Conservation (phyloP, 768 basidiomycete genomes). For the Lactifluus subvellereus region DNA sequence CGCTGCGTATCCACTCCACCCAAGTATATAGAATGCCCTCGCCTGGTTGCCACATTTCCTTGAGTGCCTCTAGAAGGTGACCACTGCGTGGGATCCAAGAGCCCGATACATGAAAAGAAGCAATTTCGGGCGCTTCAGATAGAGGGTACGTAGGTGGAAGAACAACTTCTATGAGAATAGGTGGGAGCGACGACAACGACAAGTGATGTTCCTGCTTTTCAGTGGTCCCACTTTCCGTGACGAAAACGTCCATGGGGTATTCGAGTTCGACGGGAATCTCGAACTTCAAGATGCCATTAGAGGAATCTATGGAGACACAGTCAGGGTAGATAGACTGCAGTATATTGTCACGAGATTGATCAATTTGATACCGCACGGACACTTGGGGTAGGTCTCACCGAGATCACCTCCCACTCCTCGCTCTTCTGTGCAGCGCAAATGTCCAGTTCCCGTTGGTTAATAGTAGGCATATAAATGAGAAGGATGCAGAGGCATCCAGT, state of each 20-base stretch:
- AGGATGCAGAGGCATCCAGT: neutral
- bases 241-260: conserved; percentile 35
- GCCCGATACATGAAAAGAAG: conserved; percentile 49
- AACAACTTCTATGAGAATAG: conserved; percentile 50
- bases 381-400: conserved; percentile 37
- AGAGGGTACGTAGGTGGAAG: conserved; percentile 55
- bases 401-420: conserved; percentile 59
- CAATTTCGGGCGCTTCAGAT: conserved; percentile 45
- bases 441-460: conserved; percentile 10
- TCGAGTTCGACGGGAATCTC: conserved; percentile 63
- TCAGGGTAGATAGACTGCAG: conserved; percentile 74
- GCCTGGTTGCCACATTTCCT: conserved; percentile 55
- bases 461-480: conserved; percentile 5
- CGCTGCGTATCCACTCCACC: conserved; percentile 66
- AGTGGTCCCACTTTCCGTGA: conserved; percentile 31
- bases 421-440: conserved; percentile 33
- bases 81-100: conserved; percentile 49
- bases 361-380: neutral
- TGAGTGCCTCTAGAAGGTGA: conserved; percentile 38
- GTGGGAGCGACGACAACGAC: conserved; percentile 52
- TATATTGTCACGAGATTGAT: neutral
- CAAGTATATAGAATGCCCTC: conserved; percentile 61
- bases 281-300: conserved; percentile 42
- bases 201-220: conserved; percentile 25
- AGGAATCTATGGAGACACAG: conserved; percentile 42